These are phyloP conservation scores for Kodamaea anthophila DNA, from an alignment of 1,139 yeast genomes.

Conservation along the genomic window DNA sequence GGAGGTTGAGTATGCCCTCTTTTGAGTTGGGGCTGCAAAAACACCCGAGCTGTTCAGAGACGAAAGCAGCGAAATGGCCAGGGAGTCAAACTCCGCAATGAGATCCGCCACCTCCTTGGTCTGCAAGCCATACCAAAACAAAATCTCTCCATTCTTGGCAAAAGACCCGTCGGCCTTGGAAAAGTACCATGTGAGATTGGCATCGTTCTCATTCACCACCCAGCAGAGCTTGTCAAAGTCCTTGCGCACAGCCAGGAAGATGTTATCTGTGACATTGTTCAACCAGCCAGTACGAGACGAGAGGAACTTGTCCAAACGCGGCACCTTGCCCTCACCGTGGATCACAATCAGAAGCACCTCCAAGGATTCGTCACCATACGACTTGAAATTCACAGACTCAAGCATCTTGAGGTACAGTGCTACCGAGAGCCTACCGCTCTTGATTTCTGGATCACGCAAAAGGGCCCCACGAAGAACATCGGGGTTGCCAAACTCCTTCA, in stretches of 20 bases:
- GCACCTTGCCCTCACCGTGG: conserved; percentile 30
- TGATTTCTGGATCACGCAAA: conserved; percentile 69
- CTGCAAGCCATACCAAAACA: conserved; percentile 91
- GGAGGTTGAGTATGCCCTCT: conserved; percentile 33
- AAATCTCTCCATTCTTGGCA: conserved; percentile 78
- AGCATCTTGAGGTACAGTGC: conserved; percentile 77
- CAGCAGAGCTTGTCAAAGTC: conserved; percentile 75
- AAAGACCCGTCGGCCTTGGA: conserved; percentile 91
- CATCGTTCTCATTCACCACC: conserved; percentile 87
- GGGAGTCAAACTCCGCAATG: conserved; percentile 56
- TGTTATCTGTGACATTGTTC: conserved; percentile 92
- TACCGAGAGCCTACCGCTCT: conserved; percentile 65
- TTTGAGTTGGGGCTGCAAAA: conserved; percentile 27
- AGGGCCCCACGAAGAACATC: conserved; percentile 74
- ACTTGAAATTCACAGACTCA: conserved; percentile 58
- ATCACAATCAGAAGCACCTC: conserved; percentile 88
- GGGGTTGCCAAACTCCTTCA: conserved; percentile 68
- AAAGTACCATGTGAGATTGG: conserved; percentile 89
- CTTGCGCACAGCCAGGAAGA: conserved; percentile 74
- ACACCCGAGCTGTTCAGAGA: conserved; percentile 38
- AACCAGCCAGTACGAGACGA: conserved; percentile 94
- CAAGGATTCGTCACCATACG: conserved; percentile 93
- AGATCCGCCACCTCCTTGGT: conserved; percentile 59
- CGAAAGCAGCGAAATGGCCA: conserved; percentile 32
- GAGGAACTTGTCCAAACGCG: conserved; percentile 81